These are phyloP conservation scores for Macrophomina pseudophaseolina DNA, from an alignment of 2,329 filamentous ascomycete genomes.

Conservation along the genomic window DNA sequence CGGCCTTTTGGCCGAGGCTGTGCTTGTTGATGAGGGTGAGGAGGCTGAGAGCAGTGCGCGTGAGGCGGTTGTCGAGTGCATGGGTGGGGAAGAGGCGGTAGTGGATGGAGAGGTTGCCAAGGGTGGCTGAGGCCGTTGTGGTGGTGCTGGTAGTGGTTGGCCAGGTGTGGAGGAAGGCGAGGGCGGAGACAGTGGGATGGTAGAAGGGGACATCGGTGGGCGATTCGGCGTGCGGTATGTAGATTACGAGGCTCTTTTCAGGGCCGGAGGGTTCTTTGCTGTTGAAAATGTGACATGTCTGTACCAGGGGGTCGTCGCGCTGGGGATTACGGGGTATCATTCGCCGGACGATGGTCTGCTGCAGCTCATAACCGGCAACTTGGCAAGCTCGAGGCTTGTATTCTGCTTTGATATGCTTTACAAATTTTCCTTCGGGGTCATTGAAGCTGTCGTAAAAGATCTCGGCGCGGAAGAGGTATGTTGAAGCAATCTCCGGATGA, in stretches of 20 bases:
- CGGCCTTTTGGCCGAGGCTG: slow-evolving; percentile 65
- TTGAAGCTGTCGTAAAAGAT: slow-evolving; percentile 64
- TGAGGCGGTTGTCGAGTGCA: slow-evolving; percentile 58
- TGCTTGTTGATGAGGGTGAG: slow-evolving; percentile 75
- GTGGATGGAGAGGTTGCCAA: slow-evolving; percentile 56
- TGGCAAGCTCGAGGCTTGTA: slow-evolving; percentile 36
- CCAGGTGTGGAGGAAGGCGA: slow-evolving; percentile 79
- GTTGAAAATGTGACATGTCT: slow-evolving; percentile 78
- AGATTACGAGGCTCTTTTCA: slow-evolving; percentile 68
- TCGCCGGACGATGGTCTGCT: slow-evolving; percentile 72
- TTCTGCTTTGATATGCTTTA: slow-evolving; percentile 55
- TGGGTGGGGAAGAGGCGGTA: slow-evolving; percentile 53
- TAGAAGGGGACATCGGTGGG: slow-evolving; percentile 79
- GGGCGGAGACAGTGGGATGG: slow-evolving; percentile 75
- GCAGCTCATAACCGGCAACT: slow-evolving; percentile 49
- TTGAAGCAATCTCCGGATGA: slow-evolving; percentile 81
- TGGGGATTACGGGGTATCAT: slow-evolving; percentile 82
- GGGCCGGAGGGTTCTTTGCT: slow-evolving; percentile 26
- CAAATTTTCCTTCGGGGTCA: slow-evolving; percentile 46
- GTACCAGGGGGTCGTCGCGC: slow-evolving; percentile 75
- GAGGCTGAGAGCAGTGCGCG: slow-evolving; percentile 71
- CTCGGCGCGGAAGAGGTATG: slow-evolving; percentile 78
- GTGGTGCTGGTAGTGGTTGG: slow-evolving; percentile 34
- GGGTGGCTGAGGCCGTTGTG: slow-evolving; percentile 21
- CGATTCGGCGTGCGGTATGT: slow-evolving; percentile 72